Evolutionary conservation across 352 stramenopile genomes (phyloP), one percentile per base, ranked within the genome.

Genomic region (Phytophthora colocasiae): DNA sequence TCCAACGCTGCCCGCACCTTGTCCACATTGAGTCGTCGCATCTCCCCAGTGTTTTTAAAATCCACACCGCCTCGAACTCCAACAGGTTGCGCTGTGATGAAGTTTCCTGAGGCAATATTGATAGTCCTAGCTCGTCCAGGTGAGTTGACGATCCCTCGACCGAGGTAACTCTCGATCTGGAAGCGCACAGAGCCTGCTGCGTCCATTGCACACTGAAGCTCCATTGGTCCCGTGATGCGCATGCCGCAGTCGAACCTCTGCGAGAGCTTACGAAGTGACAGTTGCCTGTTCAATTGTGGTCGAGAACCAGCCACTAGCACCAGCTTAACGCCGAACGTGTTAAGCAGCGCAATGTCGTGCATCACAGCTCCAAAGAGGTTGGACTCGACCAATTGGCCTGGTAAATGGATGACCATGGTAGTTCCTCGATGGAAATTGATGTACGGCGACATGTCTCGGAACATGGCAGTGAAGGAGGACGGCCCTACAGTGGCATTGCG

Each of bases 91-190:
- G 97, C 96, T 9, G 93, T 97, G 77, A 98, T 98, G 76, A 98
- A 99, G 71, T 99, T 99, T 10, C 97, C 97, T 3, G 91, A 97
- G 4, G 97, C 87, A 41, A 99, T 96, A 70, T 98, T 98, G 63
- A 97, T 93, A 6, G 81, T 76, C 6, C 81, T 64, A 1, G 78
- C 73, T 19, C 83, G 77, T 40, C 88, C 87, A 0, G 87, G 86
- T 9, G 80, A 83, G 70, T 97, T 97, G 41, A 92, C 81, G 52
- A 97, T 93, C 2, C 90, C 90, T 29, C 90, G 81, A 2, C 86
- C 88, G 7, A 97, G 74, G 45, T 82, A 90, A 49, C 83, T 93
- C 70, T 97, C 90, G 65, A 97, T 96, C 60, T 95, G 87, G 67
- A 97, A 93, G 11, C 90, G 89, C 55, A 95, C 88, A 0, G 85